Evolutionary conservation across 106 monocot genomes (phyloP).

Genomic region (Triglochin maritima): DNA sequence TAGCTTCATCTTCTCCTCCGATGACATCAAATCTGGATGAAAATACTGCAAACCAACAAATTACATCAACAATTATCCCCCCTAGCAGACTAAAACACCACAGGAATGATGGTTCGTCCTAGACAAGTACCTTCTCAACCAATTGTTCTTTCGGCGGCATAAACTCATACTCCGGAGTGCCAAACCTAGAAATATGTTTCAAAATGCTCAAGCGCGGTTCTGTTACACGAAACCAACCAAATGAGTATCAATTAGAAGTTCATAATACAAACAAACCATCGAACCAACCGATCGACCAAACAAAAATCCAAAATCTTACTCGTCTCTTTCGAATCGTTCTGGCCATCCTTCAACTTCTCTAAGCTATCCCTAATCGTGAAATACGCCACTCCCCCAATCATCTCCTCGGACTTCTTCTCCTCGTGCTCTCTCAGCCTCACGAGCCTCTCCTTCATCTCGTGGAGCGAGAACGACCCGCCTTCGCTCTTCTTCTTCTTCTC

Average conservation of each 20-base stretch:
- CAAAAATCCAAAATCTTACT: constrained; percentile 4
- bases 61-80: too few relatives aligned
- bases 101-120: background rate
- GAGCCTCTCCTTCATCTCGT: constrained; percentile 67
- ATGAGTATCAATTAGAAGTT: background rate
- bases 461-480: constrained; percentile 41
- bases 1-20: constrained; percentile 84
- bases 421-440: constrained; percentile 74
- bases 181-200: constrained; percentile 27
- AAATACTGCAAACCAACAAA: constrained; percentile 50
- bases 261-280: background rate
- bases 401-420: constrained; percentile 31
- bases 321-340: background rate
- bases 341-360: constrained; percentile 18
- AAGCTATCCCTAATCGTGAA: constrained; percentile 33
- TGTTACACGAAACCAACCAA: constrained; percentile 10
- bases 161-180: constrained; percentile 44
- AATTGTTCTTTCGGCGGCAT: constrained; percentile 63
- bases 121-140: constrained; percentile 52
- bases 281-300: background rate
- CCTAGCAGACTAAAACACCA: background rate
- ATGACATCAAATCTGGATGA: constrained; percentile 89
- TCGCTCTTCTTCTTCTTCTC: constrained; percentile 12
- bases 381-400: constrained; percentile 16
- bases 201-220: constrained; percentile 38